Percentiles rank a stretch among this genome's conserved stretches.
Evolutionary conservation across 192 early-diverging fungal species (phyloP).

Genomic region (Chytriomyces confervae): DNA sequence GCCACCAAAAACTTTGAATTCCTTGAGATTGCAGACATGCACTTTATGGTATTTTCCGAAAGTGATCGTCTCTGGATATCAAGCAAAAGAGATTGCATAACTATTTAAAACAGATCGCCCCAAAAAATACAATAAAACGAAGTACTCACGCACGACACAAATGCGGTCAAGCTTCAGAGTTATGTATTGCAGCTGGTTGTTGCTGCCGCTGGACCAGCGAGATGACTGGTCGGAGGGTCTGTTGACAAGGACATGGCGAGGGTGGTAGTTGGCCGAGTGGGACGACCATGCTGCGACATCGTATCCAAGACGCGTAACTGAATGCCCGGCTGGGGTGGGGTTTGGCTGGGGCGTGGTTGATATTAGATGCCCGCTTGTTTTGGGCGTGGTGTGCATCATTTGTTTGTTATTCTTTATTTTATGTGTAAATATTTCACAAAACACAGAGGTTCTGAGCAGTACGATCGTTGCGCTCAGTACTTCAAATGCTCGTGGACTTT

Average conservation of each 20-base stretch:
- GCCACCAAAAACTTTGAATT: slow-evolving; percentile 95
- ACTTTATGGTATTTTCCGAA: slow-evolving; percentile 95
- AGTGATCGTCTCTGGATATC: slow-evolving; percentile 73
- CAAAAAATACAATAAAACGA: slow-evolving; percentile 1
- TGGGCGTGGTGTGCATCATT: no score
- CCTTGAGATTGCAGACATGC: slow-evolving; percentile 96
- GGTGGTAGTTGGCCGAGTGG: slow-evolving; percentile 83
- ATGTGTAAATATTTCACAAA: no score
- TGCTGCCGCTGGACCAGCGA: slow-evolving; percentile 84
- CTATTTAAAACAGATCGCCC: no score
- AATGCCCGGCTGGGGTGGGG: no score
- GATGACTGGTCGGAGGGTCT: slow-evolving; percentile 88
- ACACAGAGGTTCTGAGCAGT: no score
- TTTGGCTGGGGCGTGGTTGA: no score
- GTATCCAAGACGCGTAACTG: slow-evolving; percentile 31
- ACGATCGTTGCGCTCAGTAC: no score
- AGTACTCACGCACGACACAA: slow-evolving; percentile 78
- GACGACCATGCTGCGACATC: slow-evolving; percentile 70
- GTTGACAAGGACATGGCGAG: slow-evolving; percentile 81
- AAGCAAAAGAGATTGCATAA: neutral
- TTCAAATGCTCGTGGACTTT: no score
- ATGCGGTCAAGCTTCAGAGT: slow-evolving; percentile 87
- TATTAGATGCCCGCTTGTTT: no score
- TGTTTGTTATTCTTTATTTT: no score
- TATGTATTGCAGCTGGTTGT: slow-evolving; percentile 92